Evolutionary conservation across 176 grass and related monocot genomes (phyloP), one percentile per base, ranked within the genome.

Genomic region (Oryza punctata): DNA sequence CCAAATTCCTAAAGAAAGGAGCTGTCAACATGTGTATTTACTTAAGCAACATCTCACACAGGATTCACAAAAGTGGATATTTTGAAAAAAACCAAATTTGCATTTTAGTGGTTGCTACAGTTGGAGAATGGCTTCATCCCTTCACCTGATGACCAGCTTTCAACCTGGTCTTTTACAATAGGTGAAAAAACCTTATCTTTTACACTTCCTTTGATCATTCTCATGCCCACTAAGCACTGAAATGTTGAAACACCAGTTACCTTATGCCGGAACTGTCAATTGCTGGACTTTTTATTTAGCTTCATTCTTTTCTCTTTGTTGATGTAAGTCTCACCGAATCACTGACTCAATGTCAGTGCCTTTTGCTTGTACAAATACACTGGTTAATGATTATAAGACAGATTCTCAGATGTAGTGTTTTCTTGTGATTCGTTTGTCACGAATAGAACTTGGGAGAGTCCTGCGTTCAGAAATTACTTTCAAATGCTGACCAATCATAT

Each of bases 161-260:
- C 7, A 81, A 29, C 11, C 10, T 38, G 37, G 37, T 38, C 37
- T 38, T 37, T 38, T 38, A 38, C 37, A 38, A 0, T 38, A 0
- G 37, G 11, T 38, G 11, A 46, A 38, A n/a, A 49, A 65, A 65
- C 19, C 7, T 65, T 40, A 18, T 65, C 61, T 19, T 54, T 68
- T 40, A 1, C 19, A 5, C 18, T 57, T 81, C 37, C 7, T 59
- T 81, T 32, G 38, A 86, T 65, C 70, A 23, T 68, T 68, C 19
- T 60, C 63, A 60, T 75, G 63, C 25, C 63, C 33, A 10, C 44
- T 45, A 74, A 63, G 63, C 19, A 74, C 35, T 12, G n/a, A 77
- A 43, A 70, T 3, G 28, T n/a, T 61, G 21, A 27, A 76, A 45
- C 28, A 45, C 66, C 18, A 72, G 29, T 69, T 50, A 26, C 26